Percentiles rank a stretch among this genome's conserved stretches.
These are phyloP conservation scores for Cornus florida DNA, from an alignment of 148 eudicot species.

Conservation along the genomic window DNA sequence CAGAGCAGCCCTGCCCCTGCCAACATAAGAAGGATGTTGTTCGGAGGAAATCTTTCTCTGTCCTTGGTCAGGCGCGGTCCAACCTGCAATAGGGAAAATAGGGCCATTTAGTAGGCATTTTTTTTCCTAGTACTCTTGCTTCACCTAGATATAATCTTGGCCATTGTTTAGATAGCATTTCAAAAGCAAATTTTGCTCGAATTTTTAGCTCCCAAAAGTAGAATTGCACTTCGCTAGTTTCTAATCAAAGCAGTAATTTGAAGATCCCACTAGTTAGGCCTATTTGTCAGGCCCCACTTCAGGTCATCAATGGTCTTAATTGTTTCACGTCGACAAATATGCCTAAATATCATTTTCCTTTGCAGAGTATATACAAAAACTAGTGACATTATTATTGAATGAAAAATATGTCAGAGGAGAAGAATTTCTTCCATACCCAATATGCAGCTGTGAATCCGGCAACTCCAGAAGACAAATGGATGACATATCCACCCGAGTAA, in stretches of 20 bases:
- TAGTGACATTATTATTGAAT: not conserved
- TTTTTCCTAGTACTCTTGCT: not conserved
- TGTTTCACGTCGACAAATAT: no score
- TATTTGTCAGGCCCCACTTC: no score
- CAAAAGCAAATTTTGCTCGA: no score
- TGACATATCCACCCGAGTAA: conserved; percentile 32
- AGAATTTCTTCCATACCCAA: conserved; percentile 19
- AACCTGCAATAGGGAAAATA: conserved; percentile 13
- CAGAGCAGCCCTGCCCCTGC: conserved; percentile 37
- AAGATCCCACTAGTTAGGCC: no score
- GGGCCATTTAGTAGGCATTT: not conserved
- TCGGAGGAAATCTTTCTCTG: conserved; percentile 34
- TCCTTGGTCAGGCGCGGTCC: conserved; percentile 36
- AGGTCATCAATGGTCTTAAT: no score
- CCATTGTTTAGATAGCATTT: no score
- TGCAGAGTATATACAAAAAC: not conserved
- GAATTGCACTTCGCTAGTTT: no score
- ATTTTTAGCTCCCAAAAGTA: no score
- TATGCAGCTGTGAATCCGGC: conserved; percentile 37
- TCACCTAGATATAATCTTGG: not conserved
- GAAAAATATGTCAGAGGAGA: not conserved
- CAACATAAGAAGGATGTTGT: conserved; percentile 33
- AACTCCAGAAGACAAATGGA: conserved; percentile 34
- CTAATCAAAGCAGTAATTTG: not conserved
- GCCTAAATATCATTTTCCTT: no score